Evolutionary conservation across 2,329 filamentous ascomycete species (phyloP).

Genomic region (Trichoderma guizhouense): DNA sequence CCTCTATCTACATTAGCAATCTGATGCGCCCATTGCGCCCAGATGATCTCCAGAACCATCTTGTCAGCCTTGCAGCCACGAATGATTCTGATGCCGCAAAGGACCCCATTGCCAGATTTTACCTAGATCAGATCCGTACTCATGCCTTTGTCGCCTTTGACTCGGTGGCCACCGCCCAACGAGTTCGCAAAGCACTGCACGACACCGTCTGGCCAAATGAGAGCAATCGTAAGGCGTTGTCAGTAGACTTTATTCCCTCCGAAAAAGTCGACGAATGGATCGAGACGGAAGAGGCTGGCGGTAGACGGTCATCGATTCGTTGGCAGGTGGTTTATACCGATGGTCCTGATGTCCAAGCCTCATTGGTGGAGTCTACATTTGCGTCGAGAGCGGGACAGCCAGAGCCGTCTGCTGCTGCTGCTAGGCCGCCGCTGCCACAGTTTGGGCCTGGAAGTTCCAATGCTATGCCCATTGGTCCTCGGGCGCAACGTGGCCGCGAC

Average conservation of each 20-base stretch:
- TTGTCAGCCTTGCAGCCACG: constrained; percentile 65
- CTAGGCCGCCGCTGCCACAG: constrained; percentile 21
- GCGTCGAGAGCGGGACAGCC: constrained; percentile 23
- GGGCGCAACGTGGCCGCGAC: constrained; percentile 26
- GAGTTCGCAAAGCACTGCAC: constrained; percentile 74
- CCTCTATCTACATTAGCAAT: constrained; percentile 82
- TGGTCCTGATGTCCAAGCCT: constrained; percentile 51
- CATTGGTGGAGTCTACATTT: constrained; percentile 39
- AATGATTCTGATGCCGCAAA: constrained; percentile 42
- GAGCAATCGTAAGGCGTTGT: constrained; percentile 75
- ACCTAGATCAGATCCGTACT: constrained; percentile 80
- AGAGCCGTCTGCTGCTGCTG: not conserved
- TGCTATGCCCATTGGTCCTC: constrained; percentile 38
- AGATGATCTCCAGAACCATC: constrained; percentile 62
- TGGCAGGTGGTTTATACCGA: constrained; percentile 74
- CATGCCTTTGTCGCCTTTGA: constrained; percentile 80
- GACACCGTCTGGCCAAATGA: constrained; percentile 83
- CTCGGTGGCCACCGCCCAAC: constrained; percentile 65
- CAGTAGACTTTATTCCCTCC: constrained; percentile 84
- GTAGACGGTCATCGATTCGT: constrained; percentile 43
- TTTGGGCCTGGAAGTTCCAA: constrained; percentile 27
- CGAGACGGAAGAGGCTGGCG: constrained; percentile 56
- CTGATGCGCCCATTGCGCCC: constrained; percentile 83
- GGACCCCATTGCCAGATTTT: constrained; percentile 61
- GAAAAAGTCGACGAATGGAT: constrained; percentile 74